A percentile compares a stretch with the other conserved stretches of the same genome.
Conservation (phyloP, 768 basidiomycete genomes). For the Sporobolomyces phaffii region DNA sequence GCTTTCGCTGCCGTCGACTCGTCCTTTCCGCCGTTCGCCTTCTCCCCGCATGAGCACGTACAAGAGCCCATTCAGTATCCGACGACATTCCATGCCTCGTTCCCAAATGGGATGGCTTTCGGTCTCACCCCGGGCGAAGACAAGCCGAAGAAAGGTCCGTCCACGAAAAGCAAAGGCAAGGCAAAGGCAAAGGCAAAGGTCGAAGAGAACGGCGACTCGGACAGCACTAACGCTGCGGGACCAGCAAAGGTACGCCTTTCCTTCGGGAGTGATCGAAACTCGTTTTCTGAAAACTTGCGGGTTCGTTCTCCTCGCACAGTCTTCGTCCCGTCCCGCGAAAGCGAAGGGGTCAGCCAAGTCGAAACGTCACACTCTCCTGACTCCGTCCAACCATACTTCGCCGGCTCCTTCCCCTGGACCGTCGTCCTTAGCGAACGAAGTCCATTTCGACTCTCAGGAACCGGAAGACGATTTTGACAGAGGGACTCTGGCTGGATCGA, state of each 20-base stretch:
- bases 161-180: slow-evolving; percentile 1
- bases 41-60: neutral
- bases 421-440: slow-evolving; percentile 20
- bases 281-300: neutral
- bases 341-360: neutral
- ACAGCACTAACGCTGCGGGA: neutral
- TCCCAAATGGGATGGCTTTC: too few relatives aligned
- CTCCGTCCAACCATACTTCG: slow-evolving; percentile 2
- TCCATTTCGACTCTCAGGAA: slow-evolving; percentile 5
- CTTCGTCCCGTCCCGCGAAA: neutral
- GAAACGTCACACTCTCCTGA: neutral
- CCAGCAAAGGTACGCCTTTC: neutral
- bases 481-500: neutral
- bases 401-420: slow-evolving; percentile 29
- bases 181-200: neutral
- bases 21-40: neutral
- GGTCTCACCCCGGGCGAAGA: too few relatives aligned
- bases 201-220: neutral
- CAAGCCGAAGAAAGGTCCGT: neutral
- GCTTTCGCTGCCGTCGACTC: neutral
- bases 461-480: neutral
- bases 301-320: neutral
- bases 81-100: too few relatives aligned
- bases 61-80: too few relatives aligned
- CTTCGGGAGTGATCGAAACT: neutral